Evolutionary conservation across 75 land plant genomes (phyloP).

Genomic region (Isoetes taiwanensis): DNA sequence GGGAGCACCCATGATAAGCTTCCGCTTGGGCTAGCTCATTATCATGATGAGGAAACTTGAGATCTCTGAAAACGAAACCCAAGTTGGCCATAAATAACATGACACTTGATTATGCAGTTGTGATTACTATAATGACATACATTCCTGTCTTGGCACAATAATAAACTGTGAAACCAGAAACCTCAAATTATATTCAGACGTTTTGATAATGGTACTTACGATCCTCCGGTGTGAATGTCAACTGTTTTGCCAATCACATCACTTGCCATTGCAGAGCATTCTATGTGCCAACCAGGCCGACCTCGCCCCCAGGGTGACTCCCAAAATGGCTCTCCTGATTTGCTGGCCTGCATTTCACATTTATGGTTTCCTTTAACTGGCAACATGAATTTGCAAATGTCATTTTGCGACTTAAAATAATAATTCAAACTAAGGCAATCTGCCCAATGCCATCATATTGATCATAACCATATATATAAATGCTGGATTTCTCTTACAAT

Average conservation of each 20-base stretch:
- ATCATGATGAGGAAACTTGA: slow-evolving; percentile 43
- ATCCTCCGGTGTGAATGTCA: slow-evolving; percentile 38
- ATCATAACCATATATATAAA: too few species aligned
- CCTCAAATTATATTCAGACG: not conserved
- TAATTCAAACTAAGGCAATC: too few species aligned
- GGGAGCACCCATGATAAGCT: slow-evolving; percentile 31
- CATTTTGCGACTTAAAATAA: too few species aligned
- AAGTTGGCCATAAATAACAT: not conserved
- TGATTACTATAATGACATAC: too few species aligned
- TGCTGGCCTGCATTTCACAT: slow-evolving; percentile 40
- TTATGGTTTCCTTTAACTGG: too few species aligned
- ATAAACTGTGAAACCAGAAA: not conserved
- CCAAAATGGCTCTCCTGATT: slow-evolving; percentile 36
- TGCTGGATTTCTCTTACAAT: too few species aligned
- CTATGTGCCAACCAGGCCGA: slow-evolving; percentile 46
- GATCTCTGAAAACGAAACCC: slow-evolving; percentile 23
- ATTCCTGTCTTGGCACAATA: not conserved
- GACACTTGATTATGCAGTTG: too few species aligned
- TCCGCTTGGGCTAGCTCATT: slow-evolving; percentile 45
- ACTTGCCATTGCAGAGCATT: slow-evolving; percentile 43
- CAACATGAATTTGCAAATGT: too few species aligned
- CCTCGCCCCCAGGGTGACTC: slow-evolving; percentile 42
- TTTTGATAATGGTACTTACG: slow-evolving; percentile 17
- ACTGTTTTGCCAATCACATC: slow-evolving; percentile 23
- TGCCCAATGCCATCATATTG: too few species aligned